phyloP scores from a whole-genome alignment of 306 rosid genomes.

The Cyamopsis tetragonoloba region DNA sequence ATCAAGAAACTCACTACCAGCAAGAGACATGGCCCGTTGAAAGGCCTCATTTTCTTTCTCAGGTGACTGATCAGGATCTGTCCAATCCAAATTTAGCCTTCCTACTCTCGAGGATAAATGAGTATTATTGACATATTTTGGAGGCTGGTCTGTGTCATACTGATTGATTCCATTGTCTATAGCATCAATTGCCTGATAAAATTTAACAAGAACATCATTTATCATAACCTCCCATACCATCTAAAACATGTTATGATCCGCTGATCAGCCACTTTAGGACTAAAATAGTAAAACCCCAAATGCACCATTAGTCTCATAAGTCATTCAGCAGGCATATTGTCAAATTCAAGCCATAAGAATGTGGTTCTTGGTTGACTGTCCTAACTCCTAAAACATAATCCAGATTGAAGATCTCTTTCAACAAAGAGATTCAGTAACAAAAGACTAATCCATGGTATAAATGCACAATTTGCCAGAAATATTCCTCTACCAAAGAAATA shows the following conservation, averaged over 20 bases:
- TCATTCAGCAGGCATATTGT: not conserved
- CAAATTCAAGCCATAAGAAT: not conserved
- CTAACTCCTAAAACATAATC: conserved; percentile 16
- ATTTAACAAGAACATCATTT: conserved; percentile 15
- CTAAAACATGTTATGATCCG: not conserved
- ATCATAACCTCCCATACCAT: not conserved
- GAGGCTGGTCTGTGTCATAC: conserved; percentile 84
- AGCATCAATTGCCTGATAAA: conserved; percentile 90
- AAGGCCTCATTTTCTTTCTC: conserved; percentile 92
- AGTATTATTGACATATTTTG: conserved; percentile 90
- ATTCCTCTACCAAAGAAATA: not conserved
- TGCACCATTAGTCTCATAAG: not conserved
- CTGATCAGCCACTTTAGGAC: not conserved
- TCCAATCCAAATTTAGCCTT: conserved; percentile 87
- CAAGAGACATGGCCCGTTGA: conserved; percentile 76
- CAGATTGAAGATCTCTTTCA: not conserved
- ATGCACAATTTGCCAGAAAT: not conserved
- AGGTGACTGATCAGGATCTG: conserved; percentile 78
- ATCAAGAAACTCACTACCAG: conserved; percentile 81
- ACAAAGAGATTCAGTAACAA: not conserved
- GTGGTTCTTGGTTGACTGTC: conserved; percentile 1
- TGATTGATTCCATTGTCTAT: conserved; percentile 89
- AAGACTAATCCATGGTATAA: not conserved
- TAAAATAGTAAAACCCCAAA: not conserved
- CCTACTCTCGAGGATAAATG: conserved; percentile 94